Percentiles rank a stretch among this genome's conserved stretches.
phyloP scores from a whole-genome alignment of 1,284 basidiomycete species.

The Ustilago tritici region DNA sequence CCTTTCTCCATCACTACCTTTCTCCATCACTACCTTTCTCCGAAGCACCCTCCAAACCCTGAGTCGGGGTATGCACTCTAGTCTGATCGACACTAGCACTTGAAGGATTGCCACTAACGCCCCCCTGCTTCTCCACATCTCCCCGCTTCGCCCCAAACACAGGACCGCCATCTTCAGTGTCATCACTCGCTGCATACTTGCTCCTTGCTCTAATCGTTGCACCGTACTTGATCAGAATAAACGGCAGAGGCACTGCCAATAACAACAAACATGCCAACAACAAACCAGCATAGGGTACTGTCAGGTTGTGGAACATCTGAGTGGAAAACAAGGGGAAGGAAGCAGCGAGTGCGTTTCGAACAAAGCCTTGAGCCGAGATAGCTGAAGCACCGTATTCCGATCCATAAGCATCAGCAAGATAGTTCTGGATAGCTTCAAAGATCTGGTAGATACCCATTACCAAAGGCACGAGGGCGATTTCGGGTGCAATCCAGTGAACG shows the following conservation, averaged over 20 bases:
- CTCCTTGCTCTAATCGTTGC: constrained; percentile 53
- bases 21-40: constrained; percentile 21
- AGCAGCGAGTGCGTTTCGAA: constrained; percentile 55
- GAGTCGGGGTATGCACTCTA: constrained; percentile 35
- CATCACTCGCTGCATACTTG: constrained; percentile 57
- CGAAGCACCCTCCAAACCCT: constrained; percentile 16
- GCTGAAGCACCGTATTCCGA: constrained; percentile 54
- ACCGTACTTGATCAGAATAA: constrained; percentile 57
- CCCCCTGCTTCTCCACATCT: constrained; percentile 40
- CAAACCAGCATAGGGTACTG: constrained; percentile 51
- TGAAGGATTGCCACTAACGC: constrained; percentile 6
- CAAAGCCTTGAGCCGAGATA: constrained; percentile 59
- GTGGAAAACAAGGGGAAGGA: constrained; percentile 57
- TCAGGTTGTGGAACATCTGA: constrained; percentile 61
- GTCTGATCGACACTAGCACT: constrained; percentile 29
- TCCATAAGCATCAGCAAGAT: constrained; percentile 53
- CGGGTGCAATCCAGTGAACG: constrained; percentile 60
- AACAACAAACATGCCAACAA: constrained; percentile 51
- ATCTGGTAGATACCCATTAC: constrained; percentile 61
- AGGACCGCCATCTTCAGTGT: constrained; percentile 36
- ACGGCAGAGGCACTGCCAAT: constrained; percentile 57
- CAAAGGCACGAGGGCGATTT: constrained; percentile 55
- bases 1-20: too few relatives aligned
- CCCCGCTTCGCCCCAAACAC: constrained; percentile 46
- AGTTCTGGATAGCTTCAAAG: constrained; percentile 60